A percentile compares a stretch with the other conserved stretches of the same genome.
Evolutionary conservation across 225 moss, liverwort and hornwort genomes (phyloP).

Genomic region (Lunularia cruciata): DNA sequence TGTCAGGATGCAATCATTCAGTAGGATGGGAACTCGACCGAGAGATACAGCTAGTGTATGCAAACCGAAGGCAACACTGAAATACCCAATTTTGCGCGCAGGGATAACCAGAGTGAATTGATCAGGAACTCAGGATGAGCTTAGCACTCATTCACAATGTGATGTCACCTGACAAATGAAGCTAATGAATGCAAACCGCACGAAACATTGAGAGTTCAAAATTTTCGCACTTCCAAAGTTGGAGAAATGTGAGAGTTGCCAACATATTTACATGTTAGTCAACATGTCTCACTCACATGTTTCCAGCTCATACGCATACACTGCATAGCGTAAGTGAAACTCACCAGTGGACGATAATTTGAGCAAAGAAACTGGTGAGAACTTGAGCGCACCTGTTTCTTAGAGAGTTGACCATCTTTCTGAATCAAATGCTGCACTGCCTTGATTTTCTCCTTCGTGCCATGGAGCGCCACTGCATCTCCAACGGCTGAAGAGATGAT

Average conservation of each 20-base stretch:
- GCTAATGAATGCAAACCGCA: no score
- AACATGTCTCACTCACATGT: background rate
- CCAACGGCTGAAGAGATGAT: slow-evolving; percentile 38
- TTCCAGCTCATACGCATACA: background rate
- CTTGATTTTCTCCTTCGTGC: slow-evolving; percentile 36
- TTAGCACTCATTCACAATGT: no score
- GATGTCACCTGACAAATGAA: no score
- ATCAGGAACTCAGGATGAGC: no score
- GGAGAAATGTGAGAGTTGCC: background rate
- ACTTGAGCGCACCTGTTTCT: slow-evolving; percentile 33
- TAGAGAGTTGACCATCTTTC: slow-evolving; percentile 30
- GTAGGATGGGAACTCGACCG: no score
- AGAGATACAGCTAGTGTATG: no score
- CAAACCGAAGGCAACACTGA: no score
- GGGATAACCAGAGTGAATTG: no score
- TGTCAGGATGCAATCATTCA: no score
- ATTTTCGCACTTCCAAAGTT: no score
- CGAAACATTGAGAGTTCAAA: no score
- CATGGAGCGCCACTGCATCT: slow-evolving; percentile 45
- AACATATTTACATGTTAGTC: background rate
- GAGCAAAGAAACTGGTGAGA: background rate
- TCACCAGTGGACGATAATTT: background rate
- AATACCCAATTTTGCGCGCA: no score
- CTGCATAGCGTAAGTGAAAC: background rate
- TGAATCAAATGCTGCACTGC: slow-evolving; percentile 37